Evolutionary conservation across 495 filamentous ascomycete genomes (phyloP), one percentile per base, ranked within the genome.

Genomic region (Talaromyces nanjingensis): DNA sequence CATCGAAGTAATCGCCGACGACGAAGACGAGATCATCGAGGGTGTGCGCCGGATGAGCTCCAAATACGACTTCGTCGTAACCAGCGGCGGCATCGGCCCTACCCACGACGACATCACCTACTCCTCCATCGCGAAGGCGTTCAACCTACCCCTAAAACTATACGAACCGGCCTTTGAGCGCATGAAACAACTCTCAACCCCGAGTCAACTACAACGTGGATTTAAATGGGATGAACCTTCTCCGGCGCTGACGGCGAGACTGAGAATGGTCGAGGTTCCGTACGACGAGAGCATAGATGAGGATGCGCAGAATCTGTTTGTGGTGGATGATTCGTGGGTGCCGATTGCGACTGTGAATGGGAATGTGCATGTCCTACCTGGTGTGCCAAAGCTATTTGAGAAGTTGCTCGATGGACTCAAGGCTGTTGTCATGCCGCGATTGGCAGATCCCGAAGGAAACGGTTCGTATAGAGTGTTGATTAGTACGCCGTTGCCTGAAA

Each of bases 61-160:
- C 31, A 86, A 85, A 64, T 97, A 97, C 70, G 94, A 97, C 75
- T 89, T 97, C 64, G 91, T 98, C 20, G 91, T 97, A 2, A 98
- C 94, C 53, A 90, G 88, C 67, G 94, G 94, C 60, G 94, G 94
- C 27, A 97, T 98, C 70, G 94, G 94, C 3, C 93, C 94, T 60
- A 97, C 93, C 62, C 94, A 98, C 77, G 94, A 98, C 70, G 94
- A 98, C 70, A 98, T 98, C 66, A 98, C 94, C 42, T 98, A 98
- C 80, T 77, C 87, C 69, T 93, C 93, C 24, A 93, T 98, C 69
- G 94, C 91, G 47, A 91, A 91, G 66, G 94, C 92, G 24, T 98
- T 97, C 73, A 72, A 75, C 42, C 81, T 97, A 2, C 83, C 87
- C 11, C 81, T 98, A 0, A 80, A 85, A 63, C 80, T 96, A 16